Conservation (phyloP, 495 filamentous ascomycete genomes). For the Lineolata rhizophorae region DNA sequence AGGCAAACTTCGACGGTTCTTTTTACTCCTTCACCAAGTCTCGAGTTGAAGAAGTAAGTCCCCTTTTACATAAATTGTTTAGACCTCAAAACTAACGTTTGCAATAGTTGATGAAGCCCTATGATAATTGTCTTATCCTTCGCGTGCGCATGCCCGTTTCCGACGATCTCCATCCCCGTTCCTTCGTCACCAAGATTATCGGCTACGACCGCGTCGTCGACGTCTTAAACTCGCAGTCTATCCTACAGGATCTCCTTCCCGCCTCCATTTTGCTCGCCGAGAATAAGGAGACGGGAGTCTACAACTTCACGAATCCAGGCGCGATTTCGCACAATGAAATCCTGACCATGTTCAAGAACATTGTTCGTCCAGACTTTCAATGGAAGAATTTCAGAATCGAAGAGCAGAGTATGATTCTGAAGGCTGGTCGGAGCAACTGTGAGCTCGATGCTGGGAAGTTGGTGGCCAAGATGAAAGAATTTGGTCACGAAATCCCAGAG, state of each 20-base stretch:
- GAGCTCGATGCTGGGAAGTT: slow-evolving; percentile 39
- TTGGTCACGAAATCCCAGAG: slow-evolving; percentile 33
- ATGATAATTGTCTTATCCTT: slow-evolving; percentile 35
- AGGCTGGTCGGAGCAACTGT: slow-evolving; percentile 42
- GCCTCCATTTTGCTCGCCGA: slow-evolving; percentile 36
- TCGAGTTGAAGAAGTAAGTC: slow-evolving; percentile 36
- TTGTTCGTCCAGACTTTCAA: slow-evolving; percentile 34
- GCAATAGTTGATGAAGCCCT: slow-evolving; percentile 32
- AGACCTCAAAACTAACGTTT: slow-evolving; percentile 4
- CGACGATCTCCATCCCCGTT: slow-evolving; percentile 40
- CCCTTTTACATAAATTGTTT: not conserved
- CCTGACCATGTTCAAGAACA: slow-evolving; percentile 34
- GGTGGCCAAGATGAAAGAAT: slow-evolving; percentile 34
- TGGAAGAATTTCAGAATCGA: slow-evolving; percentile 47
- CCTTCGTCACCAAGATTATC: slow-evolving; percentile 46
- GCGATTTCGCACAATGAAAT: slow-evolving; percentile 49
- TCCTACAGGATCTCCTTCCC: slow-evolving; percentile 38
- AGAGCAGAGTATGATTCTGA: slow-evolving; percentile 44
- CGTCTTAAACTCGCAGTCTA: slow-evolving; percentile 46
- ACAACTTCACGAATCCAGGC: slow-evolving; percentile 48
- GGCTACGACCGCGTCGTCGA: slow-evolving; percentile 40
- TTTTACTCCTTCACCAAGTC: slow-evolving; percentile 47
- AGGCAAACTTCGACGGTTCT: slow-evolving; percentile 38
- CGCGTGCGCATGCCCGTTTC: slow-evolving; percentile 47
- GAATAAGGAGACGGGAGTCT: slow-evolving; percentile 36